Evolutionary conservation across 148 eudicot genomes (phyloP).

Genomic region (Mesembryanthemum crystallinum): DNA sequence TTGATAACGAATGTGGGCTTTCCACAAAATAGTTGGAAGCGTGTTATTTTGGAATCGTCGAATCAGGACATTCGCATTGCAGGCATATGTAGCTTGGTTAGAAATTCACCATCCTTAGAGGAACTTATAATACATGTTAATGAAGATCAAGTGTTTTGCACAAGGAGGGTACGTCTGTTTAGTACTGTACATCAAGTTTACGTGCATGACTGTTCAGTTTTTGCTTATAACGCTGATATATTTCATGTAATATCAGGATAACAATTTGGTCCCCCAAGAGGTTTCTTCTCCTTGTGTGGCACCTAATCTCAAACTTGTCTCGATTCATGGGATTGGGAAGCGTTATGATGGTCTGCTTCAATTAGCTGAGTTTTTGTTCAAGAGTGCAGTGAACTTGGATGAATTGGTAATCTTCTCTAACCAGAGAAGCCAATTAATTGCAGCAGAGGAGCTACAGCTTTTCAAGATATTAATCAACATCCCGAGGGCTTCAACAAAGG

Average conservation of each 20-base stretch:
- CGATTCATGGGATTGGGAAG: not conserved
- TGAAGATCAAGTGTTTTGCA: too few species aligned
- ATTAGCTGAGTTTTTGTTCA: constrained; percentile 18
- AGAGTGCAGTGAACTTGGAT: constrained; percentile 8
- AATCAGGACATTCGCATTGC: not conserved
- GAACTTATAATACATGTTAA: not conserved
- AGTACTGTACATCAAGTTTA: not conserved
- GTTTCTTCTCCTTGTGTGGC: constrained; percentile 9
- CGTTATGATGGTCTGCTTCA: constrained; percentile 1
- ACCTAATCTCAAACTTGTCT: constrained; percentile 9
- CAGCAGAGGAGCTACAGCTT: too few species aligned
- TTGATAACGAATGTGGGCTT: not conserved
- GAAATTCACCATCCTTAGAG: constrained; percentile 8
- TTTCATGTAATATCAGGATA: not conserved
- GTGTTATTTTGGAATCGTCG: not conserved
- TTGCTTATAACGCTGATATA: not conserved
- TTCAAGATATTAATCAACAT: too few species aligned
- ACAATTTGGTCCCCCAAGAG: not conserved
- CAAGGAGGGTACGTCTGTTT: not conserved
- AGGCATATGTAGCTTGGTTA: not conserved
- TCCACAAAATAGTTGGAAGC: constrained; percentile 13
- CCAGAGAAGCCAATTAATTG: not conserved
- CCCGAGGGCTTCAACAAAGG: too few species aligned
- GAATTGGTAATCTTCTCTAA: not conserved
- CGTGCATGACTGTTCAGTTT: not conserved